A percentile compares a stretch with the other conserved stretches of the same genome.
Conservation (phyloP, 306 rosid species). For the Malus fusca region DNA sequence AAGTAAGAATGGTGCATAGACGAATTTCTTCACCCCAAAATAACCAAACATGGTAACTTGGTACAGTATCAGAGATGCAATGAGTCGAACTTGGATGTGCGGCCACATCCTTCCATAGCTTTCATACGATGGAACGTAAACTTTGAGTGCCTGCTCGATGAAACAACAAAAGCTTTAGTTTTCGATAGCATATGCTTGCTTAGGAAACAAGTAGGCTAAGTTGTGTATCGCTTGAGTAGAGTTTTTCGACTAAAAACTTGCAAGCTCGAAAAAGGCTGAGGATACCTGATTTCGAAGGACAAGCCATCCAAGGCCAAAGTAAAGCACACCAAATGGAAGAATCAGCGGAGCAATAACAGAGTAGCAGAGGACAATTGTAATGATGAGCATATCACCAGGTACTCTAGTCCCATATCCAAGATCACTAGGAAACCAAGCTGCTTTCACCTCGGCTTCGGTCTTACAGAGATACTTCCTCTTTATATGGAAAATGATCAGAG, state of each 20-base stretch:
- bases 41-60: conserved; percentile 86
- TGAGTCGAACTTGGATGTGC: conserved; percentile 54
- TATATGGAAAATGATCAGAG: conserved; percentile 77
- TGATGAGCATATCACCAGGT: conserved; percentile 74
- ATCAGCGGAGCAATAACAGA: conserved; percentile 80
- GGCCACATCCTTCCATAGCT: conserved; percentile 97
- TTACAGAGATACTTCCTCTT: conserved; percentile 84
- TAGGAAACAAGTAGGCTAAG: too few species aligned
- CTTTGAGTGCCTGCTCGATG: conserved; percentile 70
- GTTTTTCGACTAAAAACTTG: background rate
- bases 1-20: conserved; percentile 39
- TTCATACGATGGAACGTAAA: conserved; percentile 80
- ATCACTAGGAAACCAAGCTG: conserved; percentile 87
- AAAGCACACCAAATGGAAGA: conserved; percentile 72
- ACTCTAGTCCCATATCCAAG: conserved; percentile 73
- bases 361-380: conserved; percentile 76
- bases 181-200: background rate
- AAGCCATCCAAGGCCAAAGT: conserved; percentile 90
- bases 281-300: conserved; percentile 86
- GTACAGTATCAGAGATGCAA: conserved; percentile 66
- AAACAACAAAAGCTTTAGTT: background rate
- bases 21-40: conserved; percentile 51
- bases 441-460: conserved; percentile 77
- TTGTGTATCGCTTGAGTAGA: background rate
- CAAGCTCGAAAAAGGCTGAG: background rate